A percentile compares a stretch with the other conserved stretches of the same genome.
Conservation (phyloP, 164 flowering plant genomes). For the Dillenia turbinata region DNA sequence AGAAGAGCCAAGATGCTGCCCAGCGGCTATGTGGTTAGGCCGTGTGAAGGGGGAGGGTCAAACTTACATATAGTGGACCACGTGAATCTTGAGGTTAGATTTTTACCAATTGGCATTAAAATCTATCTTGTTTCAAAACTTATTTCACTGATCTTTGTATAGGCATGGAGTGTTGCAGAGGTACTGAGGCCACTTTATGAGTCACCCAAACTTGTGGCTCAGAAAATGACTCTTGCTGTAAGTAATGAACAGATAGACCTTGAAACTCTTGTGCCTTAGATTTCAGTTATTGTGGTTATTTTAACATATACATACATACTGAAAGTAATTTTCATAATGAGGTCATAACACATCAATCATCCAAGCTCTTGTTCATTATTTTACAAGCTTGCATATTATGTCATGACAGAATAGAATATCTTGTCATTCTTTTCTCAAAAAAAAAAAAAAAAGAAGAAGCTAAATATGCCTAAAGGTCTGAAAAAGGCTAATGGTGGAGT, state of each 20-base stretch:
- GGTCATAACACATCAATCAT: not conserved
- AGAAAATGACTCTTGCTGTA: slow-evolving; percentile 67
- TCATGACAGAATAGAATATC: no score
- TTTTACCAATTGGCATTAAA: no score
- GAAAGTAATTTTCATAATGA: not conserved
- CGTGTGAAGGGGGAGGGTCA: slow-evolving; percentile 85
- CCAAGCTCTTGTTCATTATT: no score
- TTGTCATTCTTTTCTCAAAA: no score
- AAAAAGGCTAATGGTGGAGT: no score
- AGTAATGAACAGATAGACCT: not conserved
- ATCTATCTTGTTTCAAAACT: no score
- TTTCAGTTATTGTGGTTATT: not conserved
- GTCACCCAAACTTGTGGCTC: slow-evolving; percentile 66
- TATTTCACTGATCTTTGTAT: not conserved
- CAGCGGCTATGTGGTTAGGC: slow-evolving; percentile 73
- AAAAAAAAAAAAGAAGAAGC: no score
- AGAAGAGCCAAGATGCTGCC: slow-evolving; percentile 77
- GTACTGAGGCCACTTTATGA: slow-evolving; percentile 72
- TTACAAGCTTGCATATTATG: no score
- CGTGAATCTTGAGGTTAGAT: slow-evolving; percentile 55
- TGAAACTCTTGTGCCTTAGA: not conserved
- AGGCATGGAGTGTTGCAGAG: slow-evolving; percentile 72
- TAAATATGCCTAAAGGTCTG: no score
- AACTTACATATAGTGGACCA: slow-evolving; percentile 79
- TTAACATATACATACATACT: not conserved